Conservation (phyloP, 352 stramenopile species). For the Phytophthora pini region DNA sequence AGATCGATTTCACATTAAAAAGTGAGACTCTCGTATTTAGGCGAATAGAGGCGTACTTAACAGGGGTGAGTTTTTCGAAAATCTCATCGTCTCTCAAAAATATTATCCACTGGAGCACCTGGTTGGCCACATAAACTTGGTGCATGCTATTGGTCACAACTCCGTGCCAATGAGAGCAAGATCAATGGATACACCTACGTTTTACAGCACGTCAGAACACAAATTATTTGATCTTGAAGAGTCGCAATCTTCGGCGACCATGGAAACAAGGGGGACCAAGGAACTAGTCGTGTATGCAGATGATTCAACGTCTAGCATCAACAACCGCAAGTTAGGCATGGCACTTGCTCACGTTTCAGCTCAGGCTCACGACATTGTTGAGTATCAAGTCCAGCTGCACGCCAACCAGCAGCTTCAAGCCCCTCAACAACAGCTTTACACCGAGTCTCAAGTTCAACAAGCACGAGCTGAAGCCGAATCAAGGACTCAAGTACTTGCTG, state of each 20-base stretch:
- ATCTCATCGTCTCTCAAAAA: too few species aligned
- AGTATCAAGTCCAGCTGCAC: slow-evolving; percentile 2
- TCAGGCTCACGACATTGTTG: slow-evolving; percentile 2
- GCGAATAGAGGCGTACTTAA: too few species aligned
- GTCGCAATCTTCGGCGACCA: background rate
- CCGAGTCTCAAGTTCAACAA: slow-evolving; percentile 3
- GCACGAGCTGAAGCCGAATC: slow-evolving; percentile 1
- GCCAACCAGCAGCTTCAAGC: slow-evolving; percentile 1
- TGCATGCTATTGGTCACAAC: too few species aligned
- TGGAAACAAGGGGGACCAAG: background rate
- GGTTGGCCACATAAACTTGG: too few species aligned
- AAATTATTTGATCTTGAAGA: background rate
- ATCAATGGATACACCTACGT: too few species aligned
- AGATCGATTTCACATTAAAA: too few species aligned
- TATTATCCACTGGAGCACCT: too few species aligned
- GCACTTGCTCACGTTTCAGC: slow-evolving; percentile 6
- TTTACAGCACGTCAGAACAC: background rate
- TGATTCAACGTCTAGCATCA: background rate
- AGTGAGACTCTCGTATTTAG: too few species aligned
- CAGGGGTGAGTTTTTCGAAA: too few species aligned
- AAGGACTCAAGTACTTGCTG: background rate
- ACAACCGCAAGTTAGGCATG: background rate
- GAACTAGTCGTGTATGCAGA: background rate
- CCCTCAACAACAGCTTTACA: background rate
- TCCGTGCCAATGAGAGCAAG: too few species aligned